Evolutionary conservation across 31 red algal genomes (phyloP).

Genomic region (Endocladia muricata): DNA sequence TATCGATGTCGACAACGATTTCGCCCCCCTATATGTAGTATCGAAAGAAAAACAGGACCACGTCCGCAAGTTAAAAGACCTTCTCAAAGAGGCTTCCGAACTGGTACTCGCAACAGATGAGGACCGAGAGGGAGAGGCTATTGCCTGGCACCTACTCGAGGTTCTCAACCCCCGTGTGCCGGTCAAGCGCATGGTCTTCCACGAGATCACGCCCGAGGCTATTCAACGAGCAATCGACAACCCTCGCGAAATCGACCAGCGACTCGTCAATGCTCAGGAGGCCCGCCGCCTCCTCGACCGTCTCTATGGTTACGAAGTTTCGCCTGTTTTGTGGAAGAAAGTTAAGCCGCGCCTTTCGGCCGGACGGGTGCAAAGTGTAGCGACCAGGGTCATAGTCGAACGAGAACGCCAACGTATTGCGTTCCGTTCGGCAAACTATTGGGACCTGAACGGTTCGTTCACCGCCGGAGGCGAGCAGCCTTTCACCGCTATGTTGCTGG

Average conservation of each 20-base stretch:
- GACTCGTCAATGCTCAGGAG: slow-evolving; percentile 92
- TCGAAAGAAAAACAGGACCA: slow-evolving; percentile 55
- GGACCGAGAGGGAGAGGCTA: slow-evolving; percentile 98
- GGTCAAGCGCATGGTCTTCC: slow-evolving; percentile 86
- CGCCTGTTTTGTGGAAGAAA: slow-evolving; percentile 95
- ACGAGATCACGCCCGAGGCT: slow-evolving; percentile 93
- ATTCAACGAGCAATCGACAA: slow-evolving; percentile 62
- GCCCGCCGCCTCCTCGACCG: slow-evolving; percentile 88
- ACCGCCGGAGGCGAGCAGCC: background rate
- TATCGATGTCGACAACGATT: slow-evolving; percentile 88
- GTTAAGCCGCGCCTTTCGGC: slow-evolving; percentile 71
- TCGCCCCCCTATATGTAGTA: slow-evolving; percentile 86
- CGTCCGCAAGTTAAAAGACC: slow-evolving; percentile 48
- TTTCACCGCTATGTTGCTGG: slow-evolving; percentile 39
- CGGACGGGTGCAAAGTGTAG: slow-evolving; percentile 92
- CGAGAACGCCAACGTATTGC: slow-evolving; percentile 70
- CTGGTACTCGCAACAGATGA: slow-evolving; percentile 94
- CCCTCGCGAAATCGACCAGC: slow-evolving; percentile 75
- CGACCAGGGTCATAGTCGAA: slow-evolving; percentile 82
- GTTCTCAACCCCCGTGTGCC: slow-evolving; percentile 88
- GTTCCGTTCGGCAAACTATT: slow-evolving; percentile 52
- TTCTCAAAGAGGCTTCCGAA: slow-evolving; percentile 45
- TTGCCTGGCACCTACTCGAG: slow-evolving; percentile 93
- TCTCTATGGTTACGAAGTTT: slow-evolving; percentile 85
- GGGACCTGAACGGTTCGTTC: slow-evolving; percentile 38